Conservation (phyloP, 768 basidiomycete genomes). For the Leccinum subtestaceum region DNA sequence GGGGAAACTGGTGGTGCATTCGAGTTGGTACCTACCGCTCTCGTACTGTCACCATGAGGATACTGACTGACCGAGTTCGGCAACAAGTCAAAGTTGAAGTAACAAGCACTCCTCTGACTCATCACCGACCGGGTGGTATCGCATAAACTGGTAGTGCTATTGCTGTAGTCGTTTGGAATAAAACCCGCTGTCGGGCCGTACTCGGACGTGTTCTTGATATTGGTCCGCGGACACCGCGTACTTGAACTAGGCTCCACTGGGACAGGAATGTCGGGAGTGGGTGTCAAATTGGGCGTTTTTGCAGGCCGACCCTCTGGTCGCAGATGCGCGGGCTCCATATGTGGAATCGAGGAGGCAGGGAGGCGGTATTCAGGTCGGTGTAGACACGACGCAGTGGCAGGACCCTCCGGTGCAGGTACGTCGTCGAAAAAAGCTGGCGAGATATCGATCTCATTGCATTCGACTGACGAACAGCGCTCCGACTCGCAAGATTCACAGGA, state of each 20-base stretch:
- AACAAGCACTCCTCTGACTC: conserved; percentile 17
- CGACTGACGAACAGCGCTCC: conserved; percentile 12
- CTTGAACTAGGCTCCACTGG: conserved; percentile 1
- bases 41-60: neutral
- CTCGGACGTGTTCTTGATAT: neutral
- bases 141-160: conserved; percentile 7
- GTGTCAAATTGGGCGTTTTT: neutral
- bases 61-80: conserved; percentile 3
- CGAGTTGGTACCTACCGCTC: neutral
- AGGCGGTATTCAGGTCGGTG: conserved; percentile 29
- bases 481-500: conserved; percentile 23
- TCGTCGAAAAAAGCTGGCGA: conserved; percentile 46
- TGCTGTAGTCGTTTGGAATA: conserved; percentile 19
- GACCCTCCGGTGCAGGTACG: conserved; percentile 43
- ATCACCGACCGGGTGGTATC: conserved; percentile 11
- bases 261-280: neutral
- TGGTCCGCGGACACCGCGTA: conserved; percentile 1
- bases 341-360: conserved; percentile 17
- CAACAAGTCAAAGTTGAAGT: conserved; percentile 31
- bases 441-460: conserved; percentile 31
- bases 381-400: conserved; percentile 40
- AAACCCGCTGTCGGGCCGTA: conserved; percentile 32
- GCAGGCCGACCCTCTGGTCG: conserved; percentile 8
- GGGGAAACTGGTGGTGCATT: neutral
- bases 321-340: conserved; percentile 17